Evolutionary conservation across 257 asterid genomes (phyloP).

Genomic region (Solanum corneliomulleri): DNA sequence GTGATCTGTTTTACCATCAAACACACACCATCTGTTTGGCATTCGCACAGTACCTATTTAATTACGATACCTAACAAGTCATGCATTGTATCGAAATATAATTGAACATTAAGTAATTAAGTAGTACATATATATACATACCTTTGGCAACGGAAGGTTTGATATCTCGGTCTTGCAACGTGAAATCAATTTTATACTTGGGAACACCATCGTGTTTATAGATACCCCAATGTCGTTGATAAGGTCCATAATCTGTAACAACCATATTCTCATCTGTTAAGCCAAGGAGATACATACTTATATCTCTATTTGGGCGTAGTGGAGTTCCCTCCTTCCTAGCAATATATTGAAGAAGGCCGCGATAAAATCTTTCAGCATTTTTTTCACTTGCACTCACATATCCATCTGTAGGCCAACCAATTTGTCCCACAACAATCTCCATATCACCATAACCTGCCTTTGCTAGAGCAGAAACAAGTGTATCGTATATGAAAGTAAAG

Average conservation of each 20-base stretch:
- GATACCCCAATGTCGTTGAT: background rate
- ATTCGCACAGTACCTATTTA: conserved; percentile 7
- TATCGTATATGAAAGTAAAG: background rate
- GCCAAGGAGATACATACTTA: background rate
- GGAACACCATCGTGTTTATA: background rate
- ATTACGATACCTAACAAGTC: background rate
- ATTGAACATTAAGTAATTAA: background rate
- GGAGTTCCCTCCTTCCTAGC: background rate
- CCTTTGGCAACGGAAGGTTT: background rate
- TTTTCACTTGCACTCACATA: background rate
- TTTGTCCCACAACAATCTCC: background rate
- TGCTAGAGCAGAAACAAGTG: background rate
- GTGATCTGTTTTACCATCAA: background rate
- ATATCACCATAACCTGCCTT: background rate
- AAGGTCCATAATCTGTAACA: background rate
- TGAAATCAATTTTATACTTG: background rate
- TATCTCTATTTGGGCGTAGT: background rate
- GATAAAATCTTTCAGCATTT: background rate
- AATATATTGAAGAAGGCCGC: background rate
- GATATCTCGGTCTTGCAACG: background rate
- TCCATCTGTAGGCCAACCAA: background rate
- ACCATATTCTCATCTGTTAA: background rate
- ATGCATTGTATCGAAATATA: too few species aligned
- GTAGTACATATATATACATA: too few species aligned
- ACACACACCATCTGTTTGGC: conserved; percentile 37